phyloP scores from a whole-genome alignment of 2,329 filamentous ascomycete genomes.

The Penicillium sp. region DNA sequence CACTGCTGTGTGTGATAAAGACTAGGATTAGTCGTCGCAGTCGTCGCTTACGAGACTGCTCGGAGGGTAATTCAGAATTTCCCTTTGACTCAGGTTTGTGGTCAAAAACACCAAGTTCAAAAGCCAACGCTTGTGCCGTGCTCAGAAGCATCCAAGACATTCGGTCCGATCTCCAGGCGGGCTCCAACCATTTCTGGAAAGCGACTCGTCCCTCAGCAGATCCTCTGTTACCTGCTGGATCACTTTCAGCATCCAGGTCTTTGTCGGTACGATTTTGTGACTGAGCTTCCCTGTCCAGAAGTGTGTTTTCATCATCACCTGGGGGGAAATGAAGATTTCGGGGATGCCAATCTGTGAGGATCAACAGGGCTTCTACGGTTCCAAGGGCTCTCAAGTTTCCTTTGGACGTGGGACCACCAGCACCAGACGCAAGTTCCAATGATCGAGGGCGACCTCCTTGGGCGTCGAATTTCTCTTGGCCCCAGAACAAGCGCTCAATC shows the following conservation, averaged over 20 bases:
- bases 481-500: slow-evolving; percentile 94
- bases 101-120: slow-evolving; percentile 95
- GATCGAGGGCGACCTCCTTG: slow-evolving; percentile 70
- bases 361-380: slow-evolving; percentile 90
- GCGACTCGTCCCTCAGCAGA: slow-evolving; percentile 78
- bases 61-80: slow-evolving; percentile 54
- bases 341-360: slow-evolving; percentile 96
- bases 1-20: slow-evolving; percentile 92
- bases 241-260: slow-evolving; percentile 45
- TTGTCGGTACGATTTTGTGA: slow-evolving; percentile 57
- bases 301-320: slow-evolving; percentile 66
- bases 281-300: slow-evolving; percentile 72
- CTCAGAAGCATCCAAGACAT: slow-evolving; percentile 99
- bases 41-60: slow-evolving; percentile 78
- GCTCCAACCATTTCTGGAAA: slow-evolving; percentile 92
- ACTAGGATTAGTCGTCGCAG: slow-evolving; percentile 86
- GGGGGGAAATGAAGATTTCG: slow-evolving; percentile 90
- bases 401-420: slow-evolving; percentile 59
- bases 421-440: slow-evolving; percentile 64
- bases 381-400: slow-evolving; percentile 86
- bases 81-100: slow-evolving; percentile 74
- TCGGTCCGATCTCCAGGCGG: slow-evolving; percentile 88
- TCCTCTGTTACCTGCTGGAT: slow-evolving; percentile 48
- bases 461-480: slow-evolving; percentile 91
- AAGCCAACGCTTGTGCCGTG: slow-evolving; percentile 84